Conservation (phyloP, 306 rosid genomes). For the Ziziphus jujuba region DNA sequence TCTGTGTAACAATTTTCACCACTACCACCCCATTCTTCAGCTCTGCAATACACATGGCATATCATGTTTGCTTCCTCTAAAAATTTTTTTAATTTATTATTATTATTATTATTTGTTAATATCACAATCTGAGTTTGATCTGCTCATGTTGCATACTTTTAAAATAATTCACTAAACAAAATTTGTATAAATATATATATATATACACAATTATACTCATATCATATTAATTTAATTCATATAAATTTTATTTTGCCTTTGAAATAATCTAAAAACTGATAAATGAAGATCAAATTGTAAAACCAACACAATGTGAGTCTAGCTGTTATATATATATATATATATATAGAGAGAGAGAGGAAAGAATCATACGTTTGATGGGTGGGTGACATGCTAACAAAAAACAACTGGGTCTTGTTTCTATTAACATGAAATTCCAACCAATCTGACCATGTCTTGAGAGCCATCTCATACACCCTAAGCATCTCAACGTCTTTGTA, state of each 20-base stretch:
- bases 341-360: background rate
- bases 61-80: background rate
- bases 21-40: conserved; percentile 68
- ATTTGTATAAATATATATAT: too few species aligned
- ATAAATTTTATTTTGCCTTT: too few species aligned
- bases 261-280: too few species aligned
- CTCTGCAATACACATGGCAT: conserved; percentile 39
- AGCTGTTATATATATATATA: too few species aligned
- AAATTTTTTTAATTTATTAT: too few species aligned
- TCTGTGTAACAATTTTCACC: conserved; percentile 71
- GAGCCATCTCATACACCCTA: conserved; percentile 81
- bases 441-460: conserved; percentile 94
- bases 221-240: too few species aligned
- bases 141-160: too few species aligned
- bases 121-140: background rate
- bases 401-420: conserved; percentile 64
- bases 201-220: too few species aligned
- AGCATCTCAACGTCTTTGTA: conserved; percentile 61
- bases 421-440: conserved; percentile 76
- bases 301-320: too few species aligned
- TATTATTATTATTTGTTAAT: background rate
- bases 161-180: too few species aligned
- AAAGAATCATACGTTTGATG: conserved; percentile 59
- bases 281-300: too few species aligned
- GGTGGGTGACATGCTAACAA: conserved; percentile 94